Conservation (phyloP, 192 early-diverging fungal genomes). For the Nowakowskiella sp. region DNA sequence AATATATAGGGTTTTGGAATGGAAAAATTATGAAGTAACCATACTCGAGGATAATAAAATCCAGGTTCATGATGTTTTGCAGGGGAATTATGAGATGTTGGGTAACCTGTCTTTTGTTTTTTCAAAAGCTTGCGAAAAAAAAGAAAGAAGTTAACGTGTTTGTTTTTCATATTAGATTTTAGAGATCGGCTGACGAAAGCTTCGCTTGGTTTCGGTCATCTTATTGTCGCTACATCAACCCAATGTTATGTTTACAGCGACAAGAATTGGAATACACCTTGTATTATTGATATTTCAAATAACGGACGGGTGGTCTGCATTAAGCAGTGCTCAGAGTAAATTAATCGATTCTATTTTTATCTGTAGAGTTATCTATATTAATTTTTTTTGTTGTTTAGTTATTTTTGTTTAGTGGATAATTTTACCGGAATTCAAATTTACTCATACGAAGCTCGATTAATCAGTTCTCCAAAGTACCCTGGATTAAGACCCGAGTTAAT, state of each 20-base stretch:
- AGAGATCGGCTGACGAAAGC: slow-evolving; percentile 48
- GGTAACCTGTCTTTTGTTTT: slow-evolving; percentile 8
- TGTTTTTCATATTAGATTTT: slow-evolving; percentile 33
- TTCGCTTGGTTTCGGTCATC: slow-evolving; percentile 35
- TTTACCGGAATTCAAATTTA: slow-evolving; percentile 46
- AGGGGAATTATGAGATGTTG: slow-evolving; percentile 37
- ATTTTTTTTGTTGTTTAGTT: slow-evolving; percentile 18
- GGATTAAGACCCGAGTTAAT: slow-evolving; percentile 46
- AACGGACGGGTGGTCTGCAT: slow-evolving; percentile 51
- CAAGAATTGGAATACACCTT: slow-evolving; percentile 55
- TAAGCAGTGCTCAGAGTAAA: slow-evolving; percentile 44
- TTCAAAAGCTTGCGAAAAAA: too few relatives aligned
- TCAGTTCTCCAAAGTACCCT: slow-evolving; percentile 44
- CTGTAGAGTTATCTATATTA: slow-evolving; percentile 2
- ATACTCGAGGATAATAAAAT: slow-evolving; percentile 47
- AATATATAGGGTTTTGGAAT: slow-evolving; percentile 32
- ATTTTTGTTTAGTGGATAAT: slow-evolving; percentile 45
- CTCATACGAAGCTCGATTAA: slow-evolving; percentile 40
- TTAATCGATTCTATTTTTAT: slow-evolving; percentile 1
- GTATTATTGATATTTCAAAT: slow-evolving; percentile 43
- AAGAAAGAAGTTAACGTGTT: neutral
- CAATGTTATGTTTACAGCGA: slow-evolving; percentile 54
- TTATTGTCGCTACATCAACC: slow-evolving; percentile 41
- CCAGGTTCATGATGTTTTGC: slow-evolving; percentile 38
- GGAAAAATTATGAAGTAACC: slow-evolving; percentile 52